phyloP scores from a whole-genome alignment of 2,329 filamentous ascomycete species.

The Arthrinium phaeospermum region DNA sequence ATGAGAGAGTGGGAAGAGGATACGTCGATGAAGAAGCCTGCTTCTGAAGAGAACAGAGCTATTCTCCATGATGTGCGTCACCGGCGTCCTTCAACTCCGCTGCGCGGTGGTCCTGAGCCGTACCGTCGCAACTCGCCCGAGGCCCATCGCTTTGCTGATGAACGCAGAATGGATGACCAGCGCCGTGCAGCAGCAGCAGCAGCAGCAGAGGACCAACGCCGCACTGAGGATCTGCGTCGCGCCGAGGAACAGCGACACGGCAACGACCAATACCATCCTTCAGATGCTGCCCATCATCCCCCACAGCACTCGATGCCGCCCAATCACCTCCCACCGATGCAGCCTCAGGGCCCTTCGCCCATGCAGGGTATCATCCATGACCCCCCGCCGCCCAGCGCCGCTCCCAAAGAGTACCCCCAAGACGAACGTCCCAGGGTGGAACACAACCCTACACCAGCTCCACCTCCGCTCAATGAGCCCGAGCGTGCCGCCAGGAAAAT shows the following conservation, averaged over 20 bases:
- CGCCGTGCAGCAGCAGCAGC: conserved; percentile 46
- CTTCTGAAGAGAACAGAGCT: conserved; percentile 85
- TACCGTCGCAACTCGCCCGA: conserved; percentile 83
- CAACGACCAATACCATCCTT: conserved; percentile 86
- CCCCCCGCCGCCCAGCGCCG: conserved; percentile 49
- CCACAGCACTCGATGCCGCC: conserved; percentile 63
- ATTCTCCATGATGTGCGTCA: conserved; percentile 84
- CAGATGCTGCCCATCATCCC: conserved; percentile 88
- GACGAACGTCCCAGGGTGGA: conserved; percentile 64
- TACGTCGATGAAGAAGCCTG: conserved; percentile 78
- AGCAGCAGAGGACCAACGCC: conserved; percentile 60
- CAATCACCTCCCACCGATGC: conserved; percentile 67
- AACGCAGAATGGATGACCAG: conserved; percentile 64
- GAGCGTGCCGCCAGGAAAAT: conserved; percentile 87
- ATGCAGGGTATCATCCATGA: conserved; percentile 61
- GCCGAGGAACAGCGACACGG: conserved; percentile 69
- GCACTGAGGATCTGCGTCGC: conserved; percentile 59
- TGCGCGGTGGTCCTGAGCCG: conserved; percentile 54
- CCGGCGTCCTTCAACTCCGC: conserved; percentile 78
- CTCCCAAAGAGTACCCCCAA: conserved; percentile 57
- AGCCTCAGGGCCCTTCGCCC: conserved; percentile 58
- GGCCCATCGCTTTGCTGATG: conserved; percentile 65
- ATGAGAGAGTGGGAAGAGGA: conserved; percentile 94
- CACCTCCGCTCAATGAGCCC: conserved; percentile 71
- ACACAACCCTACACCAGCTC: conserved; percentile 48